Base-by-base conservation (phyloP, 805 yeast species). In the Hanseniaspora lindneri region DNA sequence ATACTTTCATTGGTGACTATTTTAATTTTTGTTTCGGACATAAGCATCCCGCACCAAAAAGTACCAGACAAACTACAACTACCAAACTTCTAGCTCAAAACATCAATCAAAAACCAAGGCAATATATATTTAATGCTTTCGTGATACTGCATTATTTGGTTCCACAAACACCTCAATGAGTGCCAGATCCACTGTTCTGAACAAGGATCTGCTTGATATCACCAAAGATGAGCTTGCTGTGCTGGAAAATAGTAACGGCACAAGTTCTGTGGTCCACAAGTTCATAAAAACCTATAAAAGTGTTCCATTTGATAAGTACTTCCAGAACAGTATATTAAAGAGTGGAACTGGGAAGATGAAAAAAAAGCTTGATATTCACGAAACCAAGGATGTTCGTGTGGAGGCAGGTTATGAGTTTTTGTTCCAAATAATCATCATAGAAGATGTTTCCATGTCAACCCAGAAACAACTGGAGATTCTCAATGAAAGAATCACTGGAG, bases 341-440 rank as follows among this genome's bases (percentile, higher is more conserved):
- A 36, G n/a, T 19, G 17, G n/a, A n/a, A n/a, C 27, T 17, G 41
- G 58, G 1, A 56, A 52, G 13, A 41, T 56, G 4, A 60, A 43
- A 13, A 35, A 27, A 17, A 35, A 14, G 16, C 17, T 28, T 46
- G 53, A 14, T 39, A 51, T 28, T 3, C 41, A 1, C 5, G 39
- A 10, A 8, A 27, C 13, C 17, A 17, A 4, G 19, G 30, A 41
- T 17, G 37, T 39, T n/a, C 21, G 23, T 11, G 47, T 60, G 0
- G 52, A 57, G 19, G 49, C 58, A 13, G 66, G 63, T 7, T 23
- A 44, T 16, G 33, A 32, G 16, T 60, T 66, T 1, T 51, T 75
- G 9, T 79, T 79, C 60, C 78, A 77, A 57, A 71, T 83, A 1
- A 66, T 79, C 1, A 73, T 73, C 53, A 57, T 80, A 0, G 70